Conservation (phyloP, 108 stramenopile species). For the Fragilaria radians region DNA sequence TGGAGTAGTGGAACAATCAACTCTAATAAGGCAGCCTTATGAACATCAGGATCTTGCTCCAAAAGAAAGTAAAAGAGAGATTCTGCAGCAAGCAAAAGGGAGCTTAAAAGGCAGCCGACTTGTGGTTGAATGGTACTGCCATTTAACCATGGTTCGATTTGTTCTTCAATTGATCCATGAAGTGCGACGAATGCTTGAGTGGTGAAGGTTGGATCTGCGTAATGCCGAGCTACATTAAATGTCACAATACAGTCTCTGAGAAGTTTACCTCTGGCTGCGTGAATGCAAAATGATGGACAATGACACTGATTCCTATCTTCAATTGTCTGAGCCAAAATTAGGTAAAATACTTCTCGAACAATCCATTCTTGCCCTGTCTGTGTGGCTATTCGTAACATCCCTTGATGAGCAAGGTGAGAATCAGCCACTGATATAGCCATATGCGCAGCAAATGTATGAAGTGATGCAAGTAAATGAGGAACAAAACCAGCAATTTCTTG, state of each 20-base stretch:
- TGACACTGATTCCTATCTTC: constrained; percentile 20
- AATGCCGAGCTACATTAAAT: constrained; percentile 22
- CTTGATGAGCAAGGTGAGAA: constrained; percentile 22
- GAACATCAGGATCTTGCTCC: constrained; percentile 1
- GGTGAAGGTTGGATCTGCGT: constrained; percentile 22
- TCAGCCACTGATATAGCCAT: constrained; percentile 21
- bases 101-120: constrained; percentile 24
- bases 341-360: constrained; percentile 29
- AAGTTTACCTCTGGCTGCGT: constrained; percentile 29
- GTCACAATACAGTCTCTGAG: constrained; percentile 20
- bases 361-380: constrained; percentile 15
- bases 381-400: constrained; percentile 17
- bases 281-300: constrained; percentile 27
- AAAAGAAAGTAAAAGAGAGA: constrained; percentile 18
- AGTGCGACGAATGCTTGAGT: constrained; percentile 21
- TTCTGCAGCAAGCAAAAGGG: constrained; percentile 18
- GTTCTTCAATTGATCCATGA: constrained; percentile 33
- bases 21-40: constrained; percentile 19
- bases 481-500: constrained; percentile 25
- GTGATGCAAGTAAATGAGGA: constrained; percentile 32
- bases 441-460: constrained; percentile 31
- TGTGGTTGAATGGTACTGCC: constrained; percentile 18
- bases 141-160: constrained; percentile 23
- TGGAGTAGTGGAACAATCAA: constrained; percentile 36
- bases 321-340: constrained; percentile 23